phyloP scores from a whole-genome alignment of 2,329 filamentous ascomycete species.

The Aspergillus fumigatus region DNA sequence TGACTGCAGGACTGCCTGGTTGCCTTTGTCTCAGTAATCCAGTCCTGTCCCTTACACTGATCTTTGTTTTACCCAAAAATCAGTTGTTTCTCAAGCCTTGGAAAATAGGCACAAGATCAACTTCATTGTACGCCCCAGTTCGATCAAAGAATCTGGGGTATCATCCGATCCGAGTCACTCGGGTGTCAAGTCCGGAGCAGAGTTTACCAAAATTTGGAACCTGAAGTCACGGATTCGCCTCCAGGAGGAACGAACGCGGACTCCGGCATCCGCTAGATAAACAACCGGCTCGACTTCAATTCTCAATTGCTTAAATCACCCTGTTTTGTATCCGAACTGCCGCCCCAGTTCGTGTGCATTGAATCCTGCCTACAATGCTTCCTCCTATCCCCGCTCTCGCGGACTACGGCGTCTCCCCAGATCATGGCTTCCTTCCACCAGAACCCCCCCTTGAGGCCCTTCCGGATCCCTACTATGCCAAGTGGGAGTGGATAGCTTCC shows the following conservation, averaged over 20 bases:
- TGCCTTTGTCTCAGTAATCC: neutral
- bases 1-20: neutral
- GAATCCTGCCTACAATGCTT: constrained; percentile 32
- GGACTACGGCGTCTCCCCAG: constrained; percentile 64
- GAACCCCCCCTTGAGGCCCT: constrained; percentile 74
- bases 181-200: neutral
- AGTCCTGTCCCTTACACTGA: neutral
- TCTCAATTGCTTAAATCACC: neutral
- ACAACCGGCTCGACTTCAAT: neutral
- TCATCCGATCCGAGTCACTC: neutral
- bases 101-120: neutral
- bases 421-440: constrained; percentile 82
- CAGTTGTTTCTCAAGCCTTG: neutral
- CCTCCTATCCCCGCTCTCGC: constrained; percentile 50
- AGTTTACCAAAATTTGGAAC: neutral
- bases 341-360: neutral
- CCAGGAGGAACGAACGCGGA: neutral
- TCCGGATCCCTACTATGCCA: constrained; percentile 86
- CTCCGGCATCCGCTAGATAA: neutral
- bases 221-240: neutral
- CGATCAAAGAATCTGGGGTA: neutral
- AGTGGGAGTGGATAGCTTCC: constrained; percentile 82
- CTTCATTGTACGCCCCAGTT: neutral
- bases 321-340: neutral
- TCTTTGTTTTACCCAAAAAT: neutral